A percentile compares a stretch with the other conserved stretches of the same genome.
phyloP scores from a whole-genome alignment of 768 basidiomycete genomes.

The Psilocybe sp. region DNA sequence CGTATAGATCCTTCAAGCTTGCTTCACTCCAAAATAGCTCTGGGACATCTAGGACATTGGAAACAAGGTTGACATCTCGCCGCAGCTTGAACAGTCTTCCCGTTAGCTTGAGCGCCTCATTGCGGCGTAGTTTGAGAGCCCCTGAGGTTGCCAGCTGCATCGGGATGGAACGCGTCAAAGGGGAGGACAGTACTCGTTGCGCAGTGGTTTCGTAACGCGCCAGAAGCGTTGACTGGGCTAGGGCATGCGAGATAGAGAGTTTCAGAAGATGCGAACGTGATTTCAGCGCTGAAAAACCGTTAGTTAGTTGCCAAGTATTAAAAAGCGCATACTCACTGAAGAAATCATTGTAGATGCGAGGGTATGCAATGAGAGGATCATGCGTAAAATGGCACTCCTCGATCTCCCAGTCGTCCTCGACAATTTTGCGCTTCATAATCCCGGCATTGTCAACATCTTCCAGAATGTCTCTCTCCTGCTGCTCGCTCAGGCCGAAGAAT shows the following conservation, averaged over 20 bases:
- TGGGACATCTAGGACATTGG: conserved; percentile 90
- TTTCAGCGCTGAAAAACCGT: conserved; percentile 67
- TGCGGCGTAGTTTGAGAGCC: conserved; percentile 68
- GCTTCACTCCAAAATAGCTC: conserved; percentile 96
- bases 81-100: conserved; percentile 84
- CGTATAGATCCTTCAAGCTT: conserved; percentile 83
- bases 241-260: conserved; percentile 90
- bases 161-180: conserved; percentile 77
- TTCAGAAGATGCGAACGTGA: conserved; percentile 87
- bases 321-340: conserved; percentile 64
- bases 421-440: conserved; percentile 57
- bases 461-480: conserved; percentile 76
- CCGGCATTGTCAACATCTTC: conserved; percentile 81
- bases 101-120: conserved; percentile 84
- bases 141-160: conserved; percentile 79
- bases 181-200: conserved; percentile 73
- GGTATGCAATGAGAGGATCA: conserved; percentile 79
- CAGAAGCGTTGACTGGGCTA: conserved; percentile 91
- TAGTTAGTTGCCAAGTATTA: not conserved
- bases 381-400: conserved; percentile 94
- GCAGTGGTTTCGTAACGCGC: conserved; percentile 83
- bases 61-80: conserved; percentile 87
- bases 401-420: conserved; percentile 81
- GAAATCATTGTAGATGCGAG: conserved; percentile 94
- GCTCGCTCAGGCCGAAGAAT: conserved; percentile 84